Evolutionary conservation across 2,329 filamentous ascomycete genomes (phyloP), one percentile per base, ranked within the genome.

Genomic region (Fusarium temperatum): DNA sequence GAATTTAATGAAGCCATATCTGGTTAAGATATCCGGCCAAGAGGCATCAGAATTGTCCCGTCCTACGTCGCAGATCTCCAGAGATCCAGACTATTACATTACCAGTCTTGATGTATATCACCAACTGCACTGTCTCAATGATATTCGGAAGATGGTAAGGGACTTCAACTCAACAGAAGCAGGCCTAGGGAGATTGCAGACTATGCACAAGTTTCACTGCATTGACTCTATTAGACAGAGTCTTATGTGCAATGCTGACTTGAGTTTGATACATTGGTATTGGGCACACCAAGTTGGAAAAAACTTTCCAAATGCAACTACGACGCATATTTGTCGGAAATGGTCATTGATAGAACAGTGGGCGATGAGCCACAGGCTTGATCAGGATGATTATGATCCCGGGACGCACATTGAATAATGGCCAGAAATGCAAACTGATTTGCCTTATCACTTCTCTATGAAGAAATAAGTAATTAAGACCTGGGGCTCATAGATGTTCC

Each of bases 91-190:
- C 24, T 63, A 41, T n/a, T 63, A 63, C 18, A 59, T 63, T 9
- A 59, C 61, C 18, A 63, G 61, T 15, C 36, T 63, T 12, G 53
- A 63, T n/a, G 53, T 63, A 11, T 63, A 63, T 11, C 61, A 58
- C 18, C 53, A 63, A 48, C 44, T 63, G 1, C 61, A 63, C 28
- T 63, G 61, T 12, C 61, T 59, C 13, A 63, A 50, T 10, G 44
- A 63, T 18, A 58, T 63, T 6, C 54, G 61, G 47, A 63, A 59
- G 28, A n/a, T 63, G 41, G 30, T 59, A 24, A 48, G 53, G 35
- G 53, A 63, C 18, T 63, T 28, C 14, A 63, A 58, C 28, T 42
- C 42, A 3, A 64, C 61, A 18, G 44, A 38, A 8, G 38, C 10
- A 8, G 41, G 11, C 4, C 15, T 64, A 10, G 61, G 15, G 1